A percentile compares a stretch with the other conserved stretches of the same genome.
phyloP scores from a whole-genome alignment of 345 rosid species.

The Rhodamnia rubescens region DNA sequence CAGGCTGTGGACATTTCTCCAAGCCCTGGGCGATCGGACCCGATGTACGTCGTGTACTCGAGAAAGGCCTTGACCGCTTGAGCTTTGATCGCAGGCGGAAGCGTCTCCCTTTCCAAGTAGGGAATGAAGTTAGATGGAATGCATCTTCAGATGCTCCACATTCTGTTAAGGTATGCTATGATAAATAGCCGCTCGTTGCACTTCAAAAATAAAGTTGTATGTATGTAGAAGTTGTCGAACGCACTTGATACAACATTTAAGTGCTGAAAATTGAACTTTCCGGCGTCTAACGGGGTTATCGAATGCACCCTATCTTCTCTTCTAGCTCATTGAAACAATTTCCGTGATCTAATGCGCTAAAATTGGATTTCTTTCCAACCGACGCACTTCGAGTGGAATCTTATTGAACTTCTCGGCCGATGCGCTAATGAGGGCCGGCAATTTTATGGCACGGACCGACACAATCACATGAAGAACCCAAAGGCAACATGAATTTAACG shows the following conservation, averaged over 20 bases:
- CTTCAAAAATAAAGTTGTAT: neutral
- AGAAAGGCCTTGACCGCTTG: conserved; percentile 46
- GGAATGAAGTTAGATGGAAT: neutral
- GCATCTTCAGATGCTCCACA: neutral
- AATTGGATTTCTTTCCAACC: neutral
- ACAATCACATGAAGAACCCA: neutral
- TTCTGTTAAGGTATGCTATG: neutral
- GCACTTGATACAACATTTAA: neutral
- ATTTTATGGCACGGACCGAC: neutral
- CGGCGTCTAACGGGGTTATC: neutral
- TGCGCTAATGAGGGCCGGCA: neutral
- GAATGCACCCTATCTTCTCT: neutral
- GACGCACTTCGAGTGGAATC: no score
- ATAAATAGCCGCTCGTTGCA: neutral
- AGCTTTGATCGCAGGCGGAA: neutral
- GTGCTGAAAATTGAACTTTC: neutral
- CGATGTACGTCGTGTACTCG: conserved; percentile 82
- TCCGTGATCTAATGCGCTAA: neutral
- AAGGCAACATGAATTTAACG: neutral
- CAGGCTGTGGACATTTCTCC: conserved; percentile 97
- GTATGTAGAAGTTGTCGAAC: no score
- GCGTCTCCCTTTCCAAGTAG: neutral
- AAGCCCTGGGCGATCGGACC: conserved; percentile 80
- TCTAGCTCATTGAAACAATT: neutral
- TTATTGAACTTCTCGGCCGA: no score